Evolutionary conservation across 1,284 basidiomycete genomes (phyloP), one percentile per base, ranked within the genome.

Genomic region (Gymnopus androsaceus): DNA sequence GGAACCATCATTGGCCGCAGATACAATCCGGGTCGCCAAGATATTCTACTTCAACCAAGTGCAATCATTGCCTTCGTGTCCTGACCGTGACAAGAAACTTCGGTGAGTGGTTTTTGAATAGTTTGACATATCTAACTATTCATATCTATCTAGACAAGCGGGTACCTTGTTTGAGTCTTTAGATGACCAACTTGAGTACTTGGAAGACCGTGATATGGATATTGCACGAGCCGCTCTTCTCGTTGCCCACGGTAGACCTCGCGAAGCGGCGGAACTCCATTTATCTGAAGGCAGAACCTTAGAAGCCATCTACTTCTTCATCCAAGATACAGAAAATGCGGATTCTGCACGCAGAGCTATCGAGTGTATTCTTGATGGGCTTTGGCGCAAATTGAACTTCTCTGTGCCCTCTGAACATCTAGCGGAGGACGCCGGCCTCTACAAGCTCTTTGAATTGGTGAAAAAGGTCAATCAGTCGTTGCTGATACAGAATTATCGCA

Each of bases 261-360:
- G 63, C 0, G 82, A 87, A 28, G 86, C 85, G 0, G 86, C 84
- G 0, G 73, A 82, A 14, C 63, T 86, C 15, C 79, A 84, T 59
- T 64, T 84, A 2, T 63, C 66, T 1, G 79, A 84, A 66, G 83
- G 83, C 19, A 74, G 76, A 1, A 67, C 64, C 1, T 37, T 78
- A 1, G 73, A 81, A 21, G 87, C 83, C 0, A 78, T 85, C 31
- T 61, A 63, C 3, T 64, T 79, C 1, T 70, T 85, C 38, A 60
- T 85, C 17, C 64, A 67, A 46, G 77, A 79, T 46, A 56, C 34
- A 1, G 34, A 53, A 0, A 70, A 68, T n/a, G 34, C 37, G 3
- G n/a, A 59, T 0, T 74, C 75, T 4, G 62, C 68, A 27, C 60
- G 59, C 19, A 67, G 66, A 41, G 80, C 65, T 1, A 56, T 65